Evolutionary conservation across 768 basidiomycete species (phyloP).

Genomic region (Brasilioporus rufonigricans): DNA sequence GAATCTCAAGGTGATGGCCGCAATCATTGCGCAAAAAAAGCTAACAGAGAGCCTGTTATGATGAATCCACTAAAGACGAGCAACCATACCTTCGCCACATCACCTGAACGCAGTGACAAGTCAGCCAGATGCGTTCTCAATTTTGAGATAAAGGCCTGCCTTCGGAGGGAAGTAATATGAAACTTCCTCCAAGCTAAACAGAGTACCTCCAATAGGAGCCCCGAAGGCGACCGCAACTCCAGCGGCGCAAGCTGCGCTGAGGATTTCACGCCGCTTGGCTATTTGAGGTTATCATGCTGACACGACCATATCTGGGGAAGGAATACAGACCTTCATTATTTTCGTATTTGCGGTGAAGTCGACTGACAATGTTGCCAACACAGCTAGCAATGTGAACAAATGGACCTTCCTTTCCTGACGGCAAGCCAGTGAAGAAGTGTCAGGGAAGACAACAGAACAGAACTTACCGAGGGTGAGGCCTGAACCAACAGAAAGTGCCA

Average conservation of each 20-base stretch:
- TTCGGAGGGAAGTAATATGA: slow-evolving; percentile 97
- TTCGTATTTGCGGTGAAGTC: slow-evolving; percentile 87
- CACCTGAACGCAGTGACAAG: slow-evolving; percentile 41
- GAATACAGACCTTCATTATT: slow-evolving; percentile 77
- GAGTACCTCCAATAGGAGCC: slow-evolving; percentile 90
- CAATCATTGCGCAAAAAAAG: slow-evolving; percentile 98
- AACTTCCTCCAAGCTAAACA: slow-evolving; percentile 94
- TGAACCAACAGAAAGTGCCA: slow-evolving; percentile 89
- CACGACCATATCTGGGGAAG: background rate
- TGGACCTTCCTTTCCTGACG: slow-evolving; percentile 62
- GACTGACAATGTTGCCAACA: slow-evolving; percentile 89
- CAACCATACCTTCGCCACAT: slow-evolving; percentile 86
- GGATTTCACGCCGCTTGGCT: slow-evolving; percentile 92
- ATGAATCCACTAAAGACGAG: background rate
- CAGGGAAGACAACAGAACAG: slow-evolving; percentile 7
- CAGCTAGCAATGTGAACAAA: slow-evolving; percentile 94
- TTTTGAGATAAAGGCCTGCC: slow-evolving; percentile 35
- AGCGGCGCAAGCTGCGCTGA: slow-evolving; percentile 95
- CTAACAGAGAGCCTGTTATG: slow-evolving; percentile 40
- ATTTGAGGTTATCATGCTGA: background rate
- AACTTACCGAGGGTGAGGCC: slow-evolving; percentile 76
- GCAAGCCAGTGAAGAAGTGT: background rate
- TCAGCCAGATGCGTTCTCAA: slow-evolving; percentile 3
- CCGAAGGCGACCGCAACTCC: slow-evolving; percentile 98
- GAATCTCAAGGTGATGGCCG: slow-evolving; percentile 89